A percentile compares a stretch with the other conserved stretches of the same genome.
These are phyloP conservation scores for Elsinoe australis DNA, from an alignment of 2,329 filamentous ascomycete species.

Conservation along the genomic window DNA sequence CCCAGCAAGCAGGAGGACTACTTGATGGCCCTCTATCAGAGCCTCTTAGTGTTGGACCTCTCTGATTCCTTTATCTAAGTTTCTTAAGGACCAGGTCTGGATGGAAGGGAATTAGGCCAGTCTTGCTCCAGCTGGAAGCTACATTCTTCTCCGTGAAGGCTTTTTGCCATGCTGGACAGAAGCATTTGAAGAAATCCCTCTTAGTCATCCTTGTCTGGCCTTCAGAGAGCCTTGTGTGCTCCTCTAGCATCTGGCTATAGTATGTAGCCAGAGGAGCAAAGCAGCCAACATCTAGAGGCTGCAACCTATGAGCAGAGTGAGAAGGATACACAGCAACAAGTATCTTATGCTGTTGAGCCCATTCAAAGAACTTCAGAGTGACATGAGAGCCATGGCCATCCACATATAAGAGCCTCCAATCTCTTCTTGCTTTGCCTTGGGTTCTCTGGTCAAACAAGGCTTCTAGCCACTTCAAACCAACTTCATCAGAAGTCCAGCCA, in stretches of 20 bases:
- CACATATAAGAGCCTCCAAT: slow-evolving; percentile 20
- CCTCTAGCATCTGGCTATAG: slow-evolving; percentile 19
- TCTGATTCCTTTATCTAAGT: slow-evolving; percentile 1
- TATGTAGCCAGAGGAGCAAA: slow-evolving; percentile 22
- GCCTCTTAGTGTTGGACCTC: background rate
- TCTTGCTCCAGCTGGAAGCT: slow-evolving; percentile 17
- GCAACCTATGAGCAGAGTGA: slow-evolving; percentile 20
- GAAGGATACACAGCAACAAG: slow-evolving; percentile 17
- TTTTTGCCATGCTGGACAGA: slow-evolving; percentile 18
- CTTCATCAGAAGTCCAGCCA: slow-evolving; percentile 22
- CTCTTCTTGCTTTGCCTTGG: slow-evolving; percentile 17
- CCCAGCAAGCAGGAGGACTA: background rate
- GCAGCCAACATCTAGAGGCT: slow-evolving; percentile 23
- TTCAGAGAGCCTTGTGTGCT: slow-evolving; percentile 8
- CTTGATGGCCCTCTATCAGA: background rate
- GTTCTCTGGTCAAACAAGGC: slow-evolving; percentile 19
- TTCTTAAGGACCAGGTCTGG: slow-evolving; percentile 17
- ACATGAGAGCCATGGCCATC: slow-evolving; percentile 20
- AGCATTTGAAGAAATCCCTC: slow-evolving; percentile 20
- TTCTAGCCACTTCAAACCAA: slow-evolving; percentile 19
- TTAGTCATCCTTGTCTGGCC: slow-evolving; percentile 18
- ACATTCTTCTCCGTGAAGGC: slow-evolving; percentile 20
- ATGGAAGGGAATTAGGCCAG: slow-evolving; percentile 19
- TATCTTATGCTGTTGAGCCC: slow-evolving; percentile 17
- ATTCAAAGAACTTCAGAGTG: slow-evolving; percentile 19